Percentiles rank a stretch among this genome's conserved stretches.
These are phyloP conservation scores for Eucalyptus albens DNA, from an alignment of 345 rosid species.

Conservation along the genomic window DNA sequence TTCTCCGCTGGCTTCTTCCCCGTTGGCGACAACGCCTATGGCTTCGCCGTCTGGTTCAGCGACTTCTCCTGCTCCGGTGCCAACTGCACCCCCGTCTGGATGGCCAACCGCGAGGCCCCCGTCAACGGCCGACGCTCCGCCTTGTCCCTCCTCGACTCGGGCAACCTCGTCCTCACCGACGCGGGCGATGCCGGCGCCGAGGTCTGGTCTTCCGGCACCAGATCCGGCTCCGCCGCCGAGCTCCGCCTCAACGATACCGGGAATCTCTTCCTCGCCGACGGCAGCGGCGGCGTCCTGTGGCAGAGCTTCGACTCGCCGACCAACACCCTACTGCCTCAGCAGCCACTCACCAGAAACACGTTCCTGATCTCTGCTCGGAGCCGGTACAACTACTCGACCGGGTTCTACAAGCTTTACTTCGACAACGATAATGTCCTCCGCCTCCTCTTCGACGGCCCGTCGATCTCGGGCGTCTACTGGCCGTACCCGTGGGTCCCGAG, in stretches of 20 bases:
- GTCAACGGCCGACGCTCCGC: no score
- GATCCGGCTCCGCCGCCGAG: background rate
- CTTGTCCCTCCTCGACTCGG: background rate
- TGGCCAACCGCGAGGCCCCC: no score
- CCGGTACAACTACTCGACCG: slow-evolving; percentile 4
- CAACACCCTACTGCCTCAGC: slow-evolving; percentile 31
- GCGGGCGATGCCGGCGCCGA: background rate
- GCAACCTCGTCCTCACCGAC: no score
- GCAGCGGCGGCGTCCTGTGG: background rate
- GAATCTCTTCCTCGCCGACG: slow-evolving; percentile 4
- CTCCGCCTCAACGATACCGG: slow-evolving; percentile 4
- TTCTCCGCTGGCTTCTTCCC: no score
- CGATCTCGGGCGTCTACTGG: slow-evolving; percentile 14
- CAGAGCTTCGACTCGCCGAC: slow-evolving; percentile 22
- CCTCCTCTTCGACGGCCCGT: slow-evolving; percentile 5
- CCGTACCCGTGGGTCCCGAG: background rate
- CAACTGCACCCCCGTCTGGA: no score
- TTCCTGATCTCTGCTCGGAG: slow-evolving; percentile 14
- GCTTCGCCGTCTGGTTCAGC: no score
- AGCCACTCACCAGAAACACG: slow-evolving; percentile 2
- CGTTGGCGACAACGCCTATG: no score
- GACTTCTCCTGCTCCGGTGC: no score
- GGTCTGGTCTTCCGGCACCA: slow-evolving; percentile 4
- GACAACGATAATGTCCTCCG: slow-evolving; percentile 6
- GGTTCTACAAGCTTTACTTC: slow-evolving; percentile 7